phyloP scores from a whole-genome alignment of 2,329 filamentous ascomycete genomes.

The Sarocladiaceae sp. region DNA sequence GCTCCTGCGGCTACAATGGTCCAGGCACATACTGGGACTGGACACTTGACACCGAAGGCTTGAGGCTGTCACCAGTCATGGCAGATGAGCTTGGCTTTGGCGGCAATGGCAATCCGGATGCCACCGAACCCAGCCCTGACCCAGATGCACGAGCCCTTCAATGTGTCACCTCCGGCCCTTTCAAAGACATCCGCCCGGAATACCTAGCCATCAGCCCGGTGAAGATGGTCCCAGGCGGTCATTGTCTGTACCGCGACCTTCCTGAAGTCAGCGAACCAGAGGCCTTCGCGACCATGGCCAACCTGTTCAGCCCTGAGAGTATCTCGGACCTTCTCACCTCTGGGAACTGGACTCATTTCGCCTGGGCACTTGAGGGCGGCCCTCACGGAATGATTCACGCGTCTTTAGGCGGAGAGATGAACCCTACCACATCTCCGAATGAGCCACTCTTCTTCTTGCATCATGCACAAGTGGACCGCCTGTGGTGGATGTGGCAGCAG shows the following conservation, averaged over 20 bases:
- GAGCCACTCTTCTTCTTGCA: constrained; percentile 17
- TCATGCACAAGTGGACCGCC: constrained; percentile 10
- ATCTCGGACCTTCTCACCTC: constrained; percentile 12
- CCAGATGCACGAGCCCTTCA: constrained; percentile 9
- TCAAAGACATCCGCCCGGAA: constrained; percentile 16
- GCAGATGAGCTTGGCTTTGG: constrained; percentile 23
- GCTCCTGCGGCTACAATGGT: constrained; percentile 20
- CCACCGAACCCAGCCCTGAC: constrained; percentile 1
- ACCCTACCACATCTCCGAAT: constrained; percentile 17
- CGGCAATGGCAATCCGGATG: constrained; percentile 19
- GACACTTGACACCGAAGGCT: constrained; percentile 23
- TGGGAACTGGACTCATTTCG: constrained; percentile 13
- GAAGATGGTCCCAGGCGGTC: constrained; percentile 11
- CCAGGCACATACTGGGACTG: constrained; percentile 29
- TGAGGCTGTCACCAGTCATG: constrained; percentile 20
- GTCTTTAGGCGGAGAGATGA: constrained; percentile 22
- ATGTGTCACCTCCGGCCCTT: constrained; percentile 19
- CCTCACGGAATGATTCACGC: constrained; percentile 23
- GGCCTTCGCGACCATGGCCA: constrained; percentile 10
- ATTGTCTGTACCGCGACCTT: constrained; percentile 24
- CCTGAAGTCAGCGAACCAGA: constrained; percentile 9
- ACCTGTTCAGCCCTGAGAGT: constrained; percentile 10
- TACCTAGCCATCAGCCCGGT: constrained; percentile 13
- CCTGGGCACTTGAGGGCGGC: constrained; percentile 18
- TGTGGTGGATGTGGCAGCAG: constrained; percentile 13